phyloP scores from a whole-genome alignment of 208 protist species.

The Naegleria lovaniensis region DNA sequence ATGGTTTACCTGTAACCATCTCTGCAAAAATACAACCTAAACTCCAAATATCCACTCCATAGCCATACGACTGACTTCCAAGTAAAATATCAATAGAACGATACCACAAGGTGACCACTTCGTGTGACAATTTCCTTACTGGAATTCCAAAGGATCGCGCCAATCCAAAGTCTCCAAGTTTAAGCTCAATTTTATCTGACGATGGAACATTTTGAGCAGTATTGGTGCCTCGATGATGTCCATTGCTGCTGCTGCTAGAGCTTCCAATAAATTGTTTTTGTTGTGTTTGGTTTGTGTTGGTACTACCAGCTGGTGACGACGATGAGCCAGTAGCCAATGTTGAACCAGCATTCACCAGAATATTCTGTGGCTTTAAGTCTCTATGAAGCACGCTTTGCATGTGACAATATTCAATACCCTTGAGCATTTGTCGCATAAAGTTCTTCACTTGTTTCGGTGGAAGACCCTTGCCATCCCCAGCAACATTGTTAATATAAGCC shows the following conservation, averaged over 20 bases:
- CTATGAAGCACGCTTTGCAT: slow-evolving; percentile 54
- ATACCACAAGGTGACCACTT: slow-evolving; percentile 83
- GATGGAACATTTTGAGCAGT: no score
- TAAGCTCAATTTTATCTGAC: slow-evolving; percentile 46
- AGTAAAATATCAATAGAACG: slow-evolving; percentile 83
- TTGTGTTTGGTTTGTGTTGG: slow-evolving; percentile 26
- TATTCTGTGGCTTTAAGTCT: slow-evolving; percentile 51
- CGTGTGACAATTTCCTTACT: slow-evolving; percentile 69
- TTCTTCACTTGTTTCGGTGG: slow-evolving; percentile 31
- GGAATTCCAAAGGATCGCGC: slow-evolving; percentile 68
- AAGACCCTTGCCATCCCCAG: slow-evolving; percentile 3
- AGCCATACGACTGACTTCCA: slow-evolving; percentile 68
- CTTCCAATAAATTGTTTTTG: no score
- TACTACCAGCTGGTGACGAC: neutral
- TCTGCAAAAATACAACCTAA: slow-evolving; percentile 79
- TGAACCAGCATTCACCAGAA: slow-evolving; percentile 36
- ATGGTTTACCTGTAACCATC: neutral
- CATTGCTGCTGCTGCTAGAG: no score
- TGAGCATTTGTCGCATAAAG: slow-evolving; percentile 34
- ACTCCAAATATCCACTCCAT: slow-evolving; percentile 82
- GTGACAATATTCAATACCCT: slow-evolving; percentile 30
- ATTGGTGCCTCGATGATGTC: no score
- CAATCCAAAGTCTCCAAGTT: slow-evolving; percentile 80
- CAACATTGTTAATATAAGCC: slow-evolving; percentile 69
- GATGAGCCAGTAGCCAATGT: neutral